Evolutionary conservation across 208 protist genomes (phyloP), one percentile per base, ranked within the genome.

Genomic region (Trypanosoma avium): DNA sequence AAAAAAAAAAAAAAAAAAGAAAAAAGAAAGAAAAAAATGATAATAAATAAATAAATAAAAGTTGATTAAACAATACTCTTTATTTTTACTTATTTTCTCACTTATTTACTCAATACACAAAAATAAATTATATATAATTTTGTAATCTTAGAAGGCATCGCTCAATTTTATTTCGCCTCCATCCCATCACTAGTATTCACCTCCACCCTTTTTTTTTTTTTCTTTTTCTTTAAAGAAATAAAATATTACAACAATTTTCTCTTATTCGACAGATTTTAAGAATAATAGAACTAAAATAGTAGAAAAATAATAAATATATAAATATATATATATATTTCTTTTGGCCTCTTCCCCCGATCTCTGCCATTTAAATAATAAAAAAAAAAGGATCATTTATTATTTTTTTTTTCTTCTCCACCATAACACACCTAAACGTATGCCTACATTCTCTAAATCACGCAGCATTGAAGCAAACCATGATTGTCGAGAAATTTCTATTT

Each of bases 1-100:
- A 17, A 63, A 50, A 29, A 1, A 17, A 76, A 58, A 45, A 50
- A 64, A 45, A 67, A 22, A 67, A 60, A 33, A 19, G 17, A 5
- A 46, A 47, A 27, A 13, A 49, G n/a, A n/a, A n/a, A n/a, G n/a
- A n/a, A n/a, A n/a, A n/a, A n/a, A n/a, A n/a, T n/a, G n/a, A n/a
- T n/a, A n/a, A n/a, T n/a, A n/a, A n/a, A n/a, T n/a, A n/a, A n/a
- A n/a, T n/a, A n/a, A 71, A 55, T 12, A 36, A 40, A 35, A 56
- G 29, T 32, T 7, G 27, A 19, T 21, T 13, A 13, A 32, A 19
- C 17, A 50, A 52, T 17, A 67, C 32, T 55, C 32, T 30, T 55
- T 55, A 36, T 35, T 55, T 58, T 42, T 58, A 26, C 26, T 13
- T 26, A 19, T 27, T 26, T 21, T 58, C n/a, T n/a, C n/a, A n/a